Evolutionary conservation across 805 yeast species (phyloP), one percentile per base, ranked within the genome.

Genomic region (Schwanniomyces pseudopolymorphus): DNA sequence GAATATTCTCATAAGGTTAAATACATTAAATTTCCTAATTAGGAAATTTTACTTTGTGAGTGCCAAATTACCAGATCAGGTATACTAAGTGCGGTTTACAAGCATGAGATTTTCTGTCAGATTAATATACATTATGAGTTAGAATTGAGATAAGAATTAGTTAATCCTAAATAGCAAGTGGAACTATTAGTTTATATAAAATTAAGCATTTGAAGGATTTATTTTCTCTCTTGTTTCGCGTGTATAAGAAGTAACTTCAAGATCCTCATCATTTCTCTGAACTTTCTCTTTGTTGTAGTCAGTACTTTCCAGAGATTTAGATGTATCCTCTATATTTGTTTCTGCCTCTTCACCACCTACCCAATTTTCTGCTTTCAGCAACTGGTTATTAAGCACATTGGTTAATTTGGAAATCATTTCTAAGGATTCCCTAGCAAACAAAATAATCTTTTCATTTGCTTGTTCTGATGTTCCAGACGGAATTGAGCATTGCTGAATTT

Each of bases 301-400:
- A 16, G 35, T 8, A 14, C 6, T 20, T 31, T 14, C 17, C 10
- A 17, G 6, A 17, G 20, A 5, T 9, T 14, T 14, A 3, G 35
- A 16, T 5, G 6, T 11, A 7, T 31, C 35, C 16, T n/a, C 33
- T 4, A 16, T 19, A n/a, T 31, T 16, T 3, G 9, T 21, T n/a
- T 39, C 26, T 14, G 11, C 19, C 6, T 39, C 58, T 63, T 79
- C 65, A 53, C 78, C 64, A 55, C 75, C 66, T 4, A 82, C 79
- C 97, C 97, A 92, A 20, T 75, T 71, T 62, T 94, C 97, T 1
- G 97, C 97, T 53, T 84, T 83, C 40, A 81, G 84, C 44, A 92
- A 72, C 42, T 90, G 90, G 40, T 87, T 91, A 60, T 87, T 92
- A 55, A 95, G 89, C 5, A 91, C 91, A 42, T 77, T 78, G 53